Conservation (phyloP, 2,329 filamentous ascomycete genomes). For the Lachnellula suecica region DNA sequence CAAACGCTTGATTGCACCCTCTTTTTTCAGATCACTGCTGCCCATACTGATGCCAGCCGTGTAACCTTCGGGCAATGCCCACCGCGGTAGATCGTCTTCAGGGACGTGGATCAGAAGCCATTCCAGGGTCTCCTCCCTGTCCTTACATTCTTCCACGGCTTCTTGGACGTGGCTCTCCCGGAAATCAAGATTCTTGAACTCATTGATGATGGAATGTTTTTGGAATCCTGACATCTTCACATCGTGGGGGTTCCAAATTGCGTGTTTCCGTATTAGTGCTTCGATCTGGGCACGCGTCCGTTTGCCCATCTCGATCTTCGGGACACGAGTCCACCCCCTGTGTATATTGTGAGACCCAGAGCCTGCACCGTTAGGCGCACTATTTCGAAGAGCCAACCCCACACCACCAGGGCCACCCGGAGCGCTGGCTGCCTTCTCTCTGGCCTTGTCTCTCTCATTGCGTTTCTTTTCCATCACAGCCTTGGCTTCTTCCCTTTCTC, state of each 20-base stretch:
- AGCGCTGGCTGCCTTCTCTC: slow-evolving; percentile 66
- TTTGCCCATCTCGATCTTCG: slow-evolving; percentile 90
- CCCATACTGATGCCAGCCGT: slow-evolving; percentile 86
- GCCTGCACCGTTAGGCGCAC: slow-evolving; percentile 36
- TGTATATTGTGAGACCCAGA: slow-evolving; percentile 39
- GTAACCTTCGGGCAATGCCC: slow-evolving; percentile 91
- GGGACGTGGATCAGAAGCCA: slow-evolving; percentile 97
- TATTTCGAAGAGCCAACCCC: slow-evolving; percentile 50
- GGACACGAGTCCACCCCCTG: slow-evolving; percentile 79
- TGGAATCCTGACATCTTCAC: slow-evolving; percentile 61
- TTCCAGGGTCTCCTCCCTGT: slow-evolving; percentile 87
- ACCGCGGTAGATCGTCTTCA: slow-evolving; percentile 90
- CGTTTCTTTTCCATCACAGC: slow-evolving; percentile 76
- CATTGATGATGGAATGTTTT: slow-evolving; percentile 63
- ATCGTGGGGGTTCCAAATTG: slow-evolving; percentile 83
- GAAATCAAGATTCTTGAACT: slow-evolving; percentile 79
- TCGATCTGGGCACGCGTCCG: slow-evolving; percentile 79
- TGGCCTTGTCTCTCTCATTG: slow-evolving; percentile 65
- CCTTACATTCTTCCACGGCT: slow-evolving; percentile 82
- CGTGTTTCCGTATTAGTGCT: slow-evolving; percentile 71
- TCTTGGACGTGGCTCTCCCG: slow-evolving; percentile 87
- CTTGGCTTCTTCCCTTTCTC: slow-evolving; percentile 78
- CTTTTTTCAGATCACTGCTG: slow-evolving; percentile 75
- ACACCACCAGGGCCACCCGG: slow-evolving; percentile 51
- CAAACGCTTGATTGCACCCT: slow-evolving; percentile 80